These are phyloP conservation scores for Botrytis medusae DNA, from an alignment of 2,329 filamentous ascomycete species.

Conservation along the genomic window DNA sequence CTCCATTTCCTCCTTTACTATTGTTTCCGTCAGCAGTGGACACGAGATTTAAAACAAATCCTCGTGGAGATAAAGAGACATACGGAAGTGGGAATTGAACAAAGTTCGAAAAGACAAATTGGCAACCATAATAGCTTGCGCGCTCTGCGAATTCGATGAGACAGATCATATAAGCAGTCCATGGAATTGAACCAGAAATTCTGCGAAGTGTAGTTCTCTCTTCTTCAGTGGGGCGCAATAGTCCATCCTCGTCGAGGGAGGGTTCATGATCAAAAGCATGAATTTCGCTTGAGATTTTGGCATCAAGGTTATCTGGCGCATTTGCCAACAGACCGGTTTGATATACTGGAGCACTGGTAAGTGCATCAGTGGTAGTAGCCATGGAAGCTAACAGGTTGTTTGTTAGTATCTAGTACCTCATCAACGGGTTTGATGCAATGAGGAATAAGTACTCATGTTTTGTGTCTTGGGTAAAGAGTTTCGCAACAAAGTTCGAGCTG, in stretches of 20 bases:
- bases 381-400: neutral
- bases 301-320: constrained; percentile 12
- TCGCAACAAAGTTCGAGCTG: neutral
- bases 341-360: constrained; percentile 13
- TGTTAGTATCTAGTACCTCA: neutral
- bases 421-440: neutral
- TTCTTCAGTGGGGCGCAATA: constrained; percentile 50
- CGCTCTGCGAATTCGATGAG: constrained; percentile 75
- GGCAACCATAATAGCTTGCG: constrained; percentile 74
- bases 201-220: constrained; percentile 60
- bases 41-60: neutral
- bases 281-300: constrained; percentile 15
- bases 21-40: neutral
- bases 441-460: constrained; percentile 5
- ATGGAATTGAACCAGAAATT: constrained; percentile 64
- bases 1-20: constrained; percentile 42
- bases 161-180: constrained; percentile 67
- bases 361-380: constrained; percentile 15
- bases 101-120: constrained; percentile 59
- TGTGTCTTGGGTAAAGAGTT: neutral
- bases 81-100: constrained; percentile 58
- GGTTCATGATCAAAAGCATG: constrained; percentile 3
- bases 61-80: neutral
- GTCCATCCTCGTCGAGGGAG: constrained; percentile 18
- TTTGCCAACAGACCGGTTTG: constrained; percentile 11